Conservation (phyloP, 2,329 filamentous ascomycete genomes). For the Beauveria caledonica region DNA sequence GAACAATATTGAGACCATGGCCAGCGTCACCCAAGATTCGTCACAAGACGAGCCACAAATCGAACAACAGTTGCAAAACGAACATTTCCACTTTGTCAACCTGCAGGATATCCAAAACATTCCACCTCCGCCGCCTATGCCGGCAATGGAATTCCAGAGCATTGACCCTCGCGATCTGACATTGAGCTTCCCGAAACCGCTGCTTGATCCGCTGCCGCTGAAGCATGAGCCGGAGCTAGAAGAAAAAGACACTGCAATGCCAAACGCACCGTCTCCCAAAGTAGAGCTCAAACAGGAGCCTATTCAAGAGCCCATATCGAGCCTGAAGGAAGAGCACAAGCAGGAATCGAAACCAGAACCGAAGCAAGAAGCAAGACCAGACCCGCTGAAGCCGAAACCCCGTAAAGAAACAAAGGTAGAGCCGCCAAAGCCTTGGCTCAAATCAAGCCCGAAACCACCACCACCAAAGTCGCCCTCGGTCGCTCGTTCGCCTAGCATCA, state of each 20-base stretch:
- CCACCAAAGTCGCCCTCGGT: conserved; percentile 34
- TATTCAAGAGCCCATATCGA: conserved; percentile 12
- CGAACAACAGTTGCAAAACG: conserved; percentile 3
- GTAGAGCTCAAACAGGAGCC: conserved; percentile 12
- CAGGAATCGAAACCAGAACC: conserved; percentile 5
- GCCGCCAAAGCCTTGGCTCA: conserved; percentile 22
- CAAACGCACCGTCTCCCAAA: conserved; percentile 11
- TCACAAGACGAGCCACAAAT: conserved; percentile 9
- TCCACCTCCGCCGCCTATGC: conserved; percentile 19
- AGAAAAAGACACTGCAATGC: conserved; percentile 13
- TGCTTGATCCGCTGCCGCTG: background rate
- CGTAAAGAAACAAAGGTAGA: conserved; percentile 15
- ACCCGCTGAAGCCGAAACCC: conserved; percentile 10
- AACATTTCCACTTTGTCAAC: conserved; percentile 27
- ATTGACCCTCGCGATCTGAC: conserved; percentile 11
- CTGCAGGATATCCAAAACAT: conserved; percentile 29
- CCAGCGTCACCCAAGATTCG: conserved; percentile 7
- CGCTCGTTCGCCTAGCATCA: conserved; percentile 31
- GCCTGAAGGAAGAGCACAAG: background rate
- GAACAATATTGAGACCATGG: background rate
- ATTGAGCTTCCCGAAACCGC: conserved; percentile 1
- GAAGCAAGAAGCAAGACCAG: background rate
- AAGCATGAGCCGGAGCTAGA: conserved; percentile 1
- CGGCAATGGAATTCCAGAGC: conserved; percentile 19
- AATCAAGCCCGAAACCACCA: conserved; percentile 31